Percentiles rank a stretch among this genome's conserved stretches.
phyloP scores from a whole-genome alignment of 2,329 filamentous ascomycete species.

The Trichoderma simmonsii region DNA sequence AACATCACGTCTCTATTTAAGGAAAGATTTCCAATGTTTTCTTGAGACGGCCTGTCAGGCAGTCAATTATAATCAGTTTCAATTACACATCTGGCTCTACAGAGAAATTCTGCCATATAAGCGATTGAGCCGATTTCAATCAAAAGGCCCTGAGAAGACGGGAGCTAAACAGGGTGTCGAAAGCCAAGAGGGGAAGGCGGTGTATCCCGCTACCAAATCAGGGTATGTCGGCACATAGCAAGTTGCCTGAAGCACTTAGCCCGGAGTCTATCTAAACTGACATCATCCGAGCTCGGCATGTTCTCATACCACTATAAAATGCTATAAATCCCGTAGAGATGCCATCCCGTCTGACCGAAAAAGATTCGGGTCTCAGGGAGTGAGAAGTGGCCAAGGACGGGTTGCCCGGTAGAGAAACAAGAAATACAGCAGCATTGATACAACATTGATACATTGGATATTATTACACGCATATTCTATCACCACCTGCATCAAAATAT shows the following conservation, averaged over 20 bases:
- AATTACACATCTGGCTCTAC: background rate
- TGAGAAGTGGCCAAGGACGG: background rate
- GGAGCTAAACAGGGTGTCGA: background rate
- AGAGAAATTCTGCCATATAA: background rate
- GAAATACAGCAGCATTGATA: background rate
- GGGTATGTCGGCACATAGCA: background rate
- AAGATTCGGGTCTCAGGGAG: background rate
- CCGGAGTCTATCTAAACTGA: background rate
- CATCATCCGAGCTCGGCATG: conserved; percentile 16
- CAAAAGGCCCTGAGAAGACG: background rate
- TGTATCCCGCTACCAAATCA: background rate
- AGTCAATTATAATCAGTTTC: background rate
- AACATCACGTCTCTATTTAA: background rate
- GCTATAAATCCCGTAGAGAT: background rate
- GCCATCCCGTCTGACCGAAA: background rate
- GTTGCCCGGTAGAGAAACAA: background rate
- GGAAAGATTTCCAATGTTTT: background rate
- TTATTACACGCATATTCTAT: background rate
- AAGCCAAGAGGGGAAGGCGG: background rate
- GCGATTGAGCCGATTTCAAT: background rate
- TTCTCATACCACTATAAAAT: conserved; percentile 5
- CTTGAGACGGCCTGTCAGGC: background rate
- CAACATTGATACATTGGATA: background rate
- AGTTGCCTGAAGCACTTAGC: background rate
- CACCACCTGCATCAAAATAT: background rate